Evolutionary conservation across 768 basidiomycete species (phyloP).

Genomic region (Cystobasidium tubakii): DNA sequence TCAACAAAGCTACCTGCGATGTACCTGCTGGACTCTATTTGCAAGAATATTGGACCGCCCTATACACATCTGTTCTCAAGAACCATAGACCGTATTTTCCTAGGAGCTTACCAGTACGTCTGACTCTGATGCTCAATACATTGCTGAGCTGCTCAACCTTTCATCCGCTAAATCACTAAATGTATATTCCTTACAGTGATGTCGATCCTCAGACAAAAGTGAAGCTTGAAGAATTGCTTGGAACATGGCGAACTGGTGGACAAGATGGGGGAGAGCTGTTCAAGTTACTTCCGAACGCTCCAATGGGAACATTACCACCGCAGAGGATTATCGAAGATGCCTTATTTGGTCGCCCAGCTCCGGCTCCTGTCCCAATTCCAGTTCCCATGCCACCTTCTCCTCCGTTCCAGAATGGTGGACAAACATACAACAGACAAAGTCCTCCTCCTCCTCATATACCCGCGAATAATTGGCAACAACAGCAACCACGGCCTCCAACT

Average conservation of each 20-base stretch:
- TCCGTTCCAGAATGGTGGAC: constrained; percentile 14
- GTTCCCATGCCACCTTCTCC: not conserved
- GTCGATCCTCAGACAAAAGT: constrained; percentile 48
- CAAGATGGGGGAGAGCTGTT: constrained; percentile 77
- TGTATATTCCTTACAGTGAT: not conserved
- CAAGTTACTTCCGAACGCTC: constrained; percentile 54
- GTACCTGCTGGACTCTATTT: constrained; percentile 92
- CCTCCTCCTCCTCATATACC: constrained; percentile 25
- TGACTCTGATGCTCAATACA: no score
- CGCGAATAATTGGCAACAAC: constrained; percentile 9
- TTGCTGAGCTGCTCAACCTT: no score
- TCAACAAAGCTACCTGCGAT: constrained; percentile 88
- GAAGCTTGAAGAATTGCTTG: constrained; percentile 97
- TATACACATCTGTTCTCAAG: constrained; percentile 79
- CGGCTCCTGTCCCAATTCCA: not conserved
- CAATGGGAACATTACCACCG: constrained; percentile 45
- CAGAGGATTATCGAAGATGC: constrained; percentile 71
- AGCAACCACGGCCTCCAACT: constrained; percentile 28
- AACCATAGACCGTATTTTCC: constrained; percentile 74
- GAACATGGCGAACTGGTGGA: constrained; percentile 86
- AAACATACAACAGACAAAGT: constrained; percentile 22
- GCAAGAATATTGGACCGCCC: constrained; percentile 89
- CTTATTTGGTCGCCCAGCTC: constrained; percentile 48
- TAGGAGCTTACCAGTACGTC: constrained; percentile 79
- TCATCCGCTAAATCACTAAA: not conserved